Base-by-base conservation (phyloP, 2,329 filamentous ascomycete species). In the Aquanectria penicillioides region DNA sequence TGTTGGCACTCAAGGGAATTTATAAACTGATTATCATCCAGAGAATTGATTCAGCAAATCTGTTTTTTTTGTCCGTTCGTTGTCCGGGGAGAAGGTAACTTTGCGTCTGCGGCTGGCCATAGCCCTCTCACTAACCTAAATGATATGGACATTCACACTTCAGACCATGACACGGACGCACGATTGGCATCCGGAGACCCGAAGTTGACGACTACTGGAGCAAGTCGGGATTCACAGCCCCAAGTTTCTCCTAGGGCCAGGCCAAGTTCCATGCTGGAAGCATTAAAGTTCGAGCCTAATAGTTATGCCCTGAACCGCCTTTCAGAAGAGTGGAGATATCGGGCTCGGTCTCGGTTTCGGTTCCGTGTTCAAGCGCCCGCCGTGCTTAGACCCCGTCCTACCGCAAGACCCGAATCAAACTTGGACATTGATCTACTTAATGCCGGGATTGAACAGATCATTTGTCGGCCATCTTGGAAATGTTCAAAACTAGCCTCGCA, bases 331-430 rank as follows among this genome's bases (percentile, higher is more conserved):
- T 6, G 13, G 37, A 18, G 25, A 1, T 26, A 10, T 53, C 51
- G 44, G 36, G 46, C 40, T 44, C 59, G 55, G 17, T 58, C 26
- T 57, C 49, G 59, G 10, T 41, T 28, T 59, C 59, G 59, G 31
- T 59, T 28, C 34, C 57, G 57, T 22, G 40, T 36, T 60, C 34
- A 44, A n/a, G 23, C 41, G 20, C 41, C 41, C 41, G 26, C 26
- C 17, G 3, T 18, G 36, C 23, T 20, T 6, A 6, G 12, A 25
- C 8, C 22, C 11, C 25, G n/a, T 34, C 17, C 13, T n/a, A 20
- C 13, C 10, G 26, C 26, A 10, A 28, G 13, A 38, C 9, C 34
- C 6, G 34, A 10, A 46, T 17, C n/a, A 7, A 7, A 6, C 28
- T 29, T 11, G 4, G 18, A 18, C 34, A 38, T 20, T 22, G 23